Evolutionary conservation across 1,139 yeast species (phyloP).

Genomic region (Yamadazyma aaseri): DNA sequence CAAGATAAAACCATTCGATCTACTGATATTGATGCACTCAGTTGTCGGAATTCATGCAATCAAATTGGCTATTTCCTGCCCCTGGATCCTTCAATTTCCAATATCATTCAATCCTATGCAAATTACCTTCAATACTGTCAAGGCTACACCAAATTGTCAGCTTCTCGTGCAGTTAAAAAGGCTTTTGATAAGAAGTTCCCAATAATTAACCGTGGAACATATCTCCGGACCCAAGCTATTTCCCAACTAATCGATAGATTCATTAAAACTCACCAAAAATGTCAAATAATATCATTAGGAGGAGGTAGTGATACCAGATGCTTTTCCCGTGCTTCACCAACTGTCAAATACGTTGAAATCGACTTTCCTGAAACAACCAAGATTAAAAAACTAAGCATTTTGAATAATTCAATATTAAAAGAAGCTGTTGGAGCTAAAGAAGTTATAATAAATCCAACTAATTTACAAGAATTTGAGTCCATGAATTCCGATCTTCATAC

Average conservation of each 20-base stretch:
- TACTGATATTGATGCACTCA: constrained; percentile 85
- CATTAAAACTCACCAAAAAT: constrained; percentile 11
- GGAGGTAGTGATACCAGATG: constrained; percentile 95
- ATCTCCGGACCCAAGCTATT: constrained; percentile 65
- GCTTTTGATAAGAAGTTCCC: constrained; percentile 63
- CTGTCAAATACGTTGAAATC: constrained; percentile 60
- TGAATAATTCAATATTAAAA: constrained; percentile 25
- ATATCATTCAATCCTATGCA: constrained; percentile 42
- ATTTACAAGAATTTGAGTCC: constrained; percentile 24
- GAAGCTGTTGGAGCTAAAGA: constrained; percentile 16
- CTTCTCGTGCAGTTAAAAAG: constrained; percentile 40
- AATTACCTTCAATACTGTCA: constrained; percentile 34
- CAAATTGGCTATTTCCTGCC: constrained; percentile 49
- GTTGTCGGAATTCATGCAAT: constrained; percentile 66
- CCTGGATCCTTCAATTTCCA: constrained; percentile 48
- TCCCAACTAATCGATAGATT: constrained; percentile 48
- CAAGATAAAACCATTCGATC: constrained; percentile 56
- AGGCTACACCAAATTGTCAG: constrained; percentile 41
- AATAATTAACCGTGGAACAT: constrained; percentile 80
- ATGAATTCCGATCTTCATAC: constrained; percentile 40
- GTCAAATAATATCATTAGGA: constrained; percentile 80
- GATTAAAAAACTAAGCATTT: constrained; percentile 59
- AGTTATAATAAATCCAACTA: constrained; percentile 6
- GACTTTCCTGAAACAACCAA: constrained; percentile 68
- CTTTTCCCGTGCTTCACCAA: constrained; percentile 36